phyloP scores from a whole-genome alignment of 164 flowering plant genomes.

The Umbellularia californica region DNA sequence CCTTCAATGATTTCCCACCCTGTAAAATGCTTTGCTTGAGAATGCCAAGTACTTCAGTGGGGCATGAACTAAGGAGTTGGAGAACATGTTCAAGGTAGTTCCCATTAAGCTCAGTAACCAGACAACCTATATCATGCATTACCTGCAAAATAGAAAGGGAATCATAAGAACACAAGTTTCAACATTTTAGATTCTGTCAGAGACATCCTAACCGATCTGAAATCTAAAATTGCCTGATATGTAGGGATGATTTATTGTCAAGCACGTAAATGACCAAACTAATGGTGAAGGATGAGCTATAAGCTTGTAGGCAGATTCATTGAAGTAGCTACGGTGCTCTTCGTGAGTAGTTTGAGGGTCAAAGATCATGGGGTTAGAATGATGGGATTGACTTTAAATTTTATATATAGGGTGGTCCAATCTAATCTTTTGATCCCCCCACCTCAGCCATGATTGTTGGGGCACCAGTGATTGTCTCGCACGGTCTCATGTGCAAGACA shows the following conservation, averaged over 20 bases:
- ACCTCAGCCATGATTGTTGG: too few relatives aligned
- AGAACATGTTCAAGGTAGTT: slow-evolving; percentile 54
- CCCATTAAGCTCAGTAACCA: slow-evolving; percentile 56
- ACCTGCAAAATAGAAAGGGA: slow-evolving; percentile 45
- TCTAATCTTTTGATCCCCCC: too few relatives aligned
- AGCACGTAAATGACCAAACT: not conserved
- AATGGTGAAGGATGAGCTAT: not conserved
- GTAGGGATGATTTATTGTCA: not conserved
- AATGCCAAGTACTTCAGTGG: slow-evolving; percentile 63
- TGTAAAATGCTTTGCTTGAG: slow-evolving; percentile 71
- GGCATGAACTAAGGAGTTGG: slow-evolving; percentile 61
- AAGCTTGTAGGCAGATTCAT: too few relatives aligned
- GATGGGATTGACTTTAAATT: too few relatives aligned
- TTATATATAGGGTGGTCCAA: too few relatives aligned
- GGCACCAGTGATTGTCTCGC: too few relatives aligned
- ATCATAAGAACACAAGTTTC: not conserved
- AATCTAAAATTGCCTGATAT: not conserved
- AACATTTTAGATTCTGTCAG: not conserved
- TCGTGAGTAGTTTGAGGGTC: too few relatives aligned
- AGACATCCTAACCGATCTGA: not conserved
- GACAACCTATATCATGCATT: slow-evolving; percentile 64
- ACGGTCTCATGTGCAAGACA: too few relatives aligned
- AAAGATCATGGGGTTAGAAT: too few relatives aligned
- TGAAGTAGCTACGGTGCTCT: too few relatives aligned
- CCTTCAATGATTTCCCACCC: slow-evolving; percentile 53